Evolutionary conservation across 768 basidiomycete genomes (phyloP).

Genomic region (Wakefieldia striispora): DNA sequence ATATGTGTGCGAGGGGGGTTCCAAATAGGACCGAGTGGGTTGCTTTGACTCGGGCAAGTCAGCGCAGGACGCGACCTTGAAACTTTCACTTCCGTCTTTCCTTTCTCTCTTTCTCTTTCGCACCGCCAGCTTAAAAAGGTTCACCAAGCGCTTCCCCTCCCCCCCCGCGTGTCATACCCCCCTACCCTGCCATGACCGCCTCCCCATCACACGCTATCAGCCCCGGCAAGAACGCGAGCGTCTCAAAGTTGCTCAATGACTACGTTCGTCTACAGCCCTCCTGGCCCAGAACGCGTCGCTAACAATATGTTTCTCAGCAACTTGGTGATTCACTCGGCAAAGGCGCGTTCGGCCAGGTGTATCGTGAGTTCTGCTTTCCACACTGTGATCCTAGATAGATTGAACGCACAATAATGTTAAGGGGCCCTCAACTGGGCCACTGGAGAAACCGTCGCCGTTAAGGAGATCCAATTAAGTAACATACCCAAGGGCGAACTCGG

Average conservation of each 20-base stretch:
- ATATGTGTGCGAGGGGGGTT: slow-evolving; percentile 8
- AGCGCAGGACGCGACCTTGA: slow-evolving; percentile 38
- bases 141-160: neutral
- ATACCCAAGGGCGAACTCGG: slow-evolving; percentile 91
- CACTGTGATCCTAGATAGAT: slow-evolving; percentile 58
- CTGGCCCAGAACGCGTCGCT: slow-evolving; percentile 1
- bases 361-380: slow-evolving; percentile 57
- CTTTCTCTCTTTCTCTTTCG: slow-evolving; percentile 2
- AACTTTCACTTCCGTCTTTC: slow-evolving; percentile 8
- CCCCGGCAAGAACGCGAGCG: slow-evolving; percentile 30
- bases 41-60: slow-evolving; percentile 27
- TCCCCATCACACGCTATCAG: slow-evolving; percentile 18
- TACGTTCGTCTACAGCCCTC: slow-evolving; percentile 43
- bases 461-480: slow-evolving; percentile 93
- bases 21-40: slow-evolving; percentile 30
- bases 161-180: too few relatives aligned
- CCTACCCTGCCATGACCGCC: slow-evolving; percentile 19
- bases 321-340: slow-evolving; percentile 95
- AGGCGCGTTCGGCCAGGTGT: slow-evolving; percentile 96
- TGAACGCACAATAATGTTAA: slow-evolving; percentile 54
- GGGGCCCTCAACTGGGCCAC: slow-evolving; percentile 93
- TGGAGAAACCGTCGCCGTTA: slow-evolving; percentile 97
- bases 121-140: neutral
- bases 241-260: slow-evolving; percentile 61
- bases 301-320: slow-evolving; percentile 56